These are phyloP conservation scores for Diaporthe sp. DNA, from an alignment of 2,329 filamentous ascomycete species.

Conservation along the genomic window DNA sequence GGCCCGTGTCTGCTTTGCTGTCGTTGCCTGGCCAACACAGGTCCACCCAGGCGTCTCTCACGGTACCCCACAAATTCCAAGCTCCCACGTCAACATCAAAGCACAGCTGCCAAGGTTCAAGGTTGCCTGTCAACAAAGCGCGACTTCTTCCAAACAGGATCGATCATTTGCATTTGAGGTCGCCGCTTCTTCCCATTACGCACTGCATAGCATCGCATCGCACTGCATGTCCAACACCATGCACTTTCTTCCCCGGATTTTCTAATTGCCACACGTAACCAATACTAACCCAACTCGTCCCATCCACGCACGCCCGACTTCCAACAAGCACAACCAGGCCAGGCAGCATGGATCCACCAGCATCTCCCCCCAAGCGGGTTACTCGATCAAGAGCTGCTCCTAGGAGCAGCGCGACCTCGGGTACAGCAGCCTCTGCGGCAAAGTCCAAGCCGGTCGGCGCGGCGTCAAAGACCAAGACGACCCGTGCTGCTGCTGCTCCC, in stretches of 20 bases:
- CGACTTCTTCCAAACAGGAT: conserved; percentile 6
- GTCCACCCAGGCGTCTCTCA: neutral
- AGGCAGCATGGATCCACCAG: conserved; percentile 45
- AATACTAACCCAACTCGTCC: conserved; percentile 10
- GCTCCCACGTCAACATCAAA: conserved; percentile 31
- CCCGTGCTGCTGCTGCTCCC: conserved; percentile 46
- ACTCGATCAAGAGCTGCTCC: conserved; percentile 58
- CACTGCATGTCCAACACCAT: conserved; percentile 25
- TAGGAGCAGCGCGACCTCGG: conserved; percentile 50
- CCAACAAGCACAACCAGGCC: conserved; percentile 14
- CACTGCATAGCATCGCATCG: conserved; percentile 18
- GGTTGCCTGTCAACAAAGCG: conserved; percentile 36
- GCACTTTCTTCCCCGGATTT: conserved; percentile 18
- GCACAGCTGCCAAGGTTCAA: conserved; percentile 3
- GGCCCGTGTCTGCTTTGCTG: neutral
- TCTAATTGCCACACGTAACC: conserved; percentile 1
- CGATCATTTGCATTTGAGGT: conserved; percentile 23
- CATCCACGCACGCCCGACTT: neutral
- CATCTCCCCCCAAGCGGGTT: conserved; percentile 48
- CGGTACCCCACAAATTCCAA: conserved; percentile 29
- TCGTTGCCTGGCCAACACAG: conserved; percentile 25
- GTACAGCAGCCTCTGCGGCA: conserved; percentile 36
- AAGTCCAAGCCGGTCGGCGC: conserved; percentile 57
- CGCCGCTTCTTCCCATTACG: conserved; percentile 2
- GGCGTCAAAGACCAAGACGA: conserved; percentile 60